phyloP scores from a whole-genome alignment of 202 grass and related monocot genomes.

The Zizania palustris region DNA sequence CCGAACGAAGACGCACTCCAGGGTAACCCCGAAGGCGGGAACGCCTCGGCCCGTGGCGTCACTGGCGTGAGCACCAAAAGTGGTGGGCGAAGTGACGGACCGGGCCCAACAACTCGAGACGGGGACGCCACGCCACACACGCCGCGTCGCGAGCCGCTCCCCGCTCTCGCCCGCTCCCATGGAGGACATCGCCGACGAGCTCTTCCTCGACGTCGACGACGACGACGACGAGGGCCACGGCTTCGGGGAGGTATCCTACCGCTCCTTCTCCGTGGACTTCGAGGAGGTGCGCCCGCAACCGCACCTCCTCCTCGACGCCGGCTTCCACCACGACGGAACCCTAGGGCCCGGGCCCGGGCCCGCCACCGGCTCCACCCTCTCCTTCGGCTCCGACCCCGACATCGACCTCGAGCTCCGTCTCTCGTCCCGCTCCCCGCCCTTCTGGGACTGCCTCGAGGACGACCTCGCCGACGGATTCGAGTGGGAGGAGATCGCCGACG shows the following conservation, averaged over 20 bases:
- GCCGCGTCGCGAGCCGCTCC: conserved; percentile 29
- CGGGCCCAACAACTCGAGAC: conserved; percentile 30
- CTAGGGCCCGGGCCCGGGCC: conserved; percentile 11
- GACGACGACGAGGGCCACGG: background rate
- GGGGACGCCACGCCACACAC: conserved; percentile 44
- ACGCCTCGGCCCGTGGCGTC: background rate
- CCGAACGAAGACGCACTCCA: accelerated
- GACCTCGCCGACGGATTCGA: conserved; percentile 36
- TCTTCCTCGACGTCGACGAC: conserved; percentile 54
- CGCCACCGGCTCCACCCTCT: conserved; percentile 36
- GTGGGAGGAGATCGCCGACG: conserved; percentile 51
- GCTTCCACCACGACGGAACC: conserved; percentile 44
- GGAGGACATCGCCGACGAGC: conserved; percentile 44
- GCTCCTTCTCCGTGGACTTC: conserved; percentile 45
- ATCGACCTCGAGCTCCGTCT: conserved; percentile 11
- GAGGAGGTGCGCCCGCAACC: conserved; percentile 19
- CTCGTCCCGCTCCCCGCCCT: conserved; percentile 40
- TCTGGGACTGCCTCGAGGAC: conserved; percentile 59
- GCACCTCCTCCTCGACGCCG: conserved; percentile 12
- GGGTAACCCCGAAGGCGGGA: background rate
- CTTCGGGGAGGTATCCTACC: conserved; percentile 17
- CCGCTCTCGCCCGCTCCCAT: conserved; percentile 28
- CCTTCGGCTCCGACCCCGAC: conserved; percentile 47
- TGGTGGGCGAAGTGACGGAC: no score
- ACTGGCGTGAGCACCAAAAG: background rate